Percentiles rank a stretch among this genome's conserved stretches.
Evolutionary conservation across 306 rosid species (phyloP).

Genomic region (Casuarina cunninghamiana): DNA sequence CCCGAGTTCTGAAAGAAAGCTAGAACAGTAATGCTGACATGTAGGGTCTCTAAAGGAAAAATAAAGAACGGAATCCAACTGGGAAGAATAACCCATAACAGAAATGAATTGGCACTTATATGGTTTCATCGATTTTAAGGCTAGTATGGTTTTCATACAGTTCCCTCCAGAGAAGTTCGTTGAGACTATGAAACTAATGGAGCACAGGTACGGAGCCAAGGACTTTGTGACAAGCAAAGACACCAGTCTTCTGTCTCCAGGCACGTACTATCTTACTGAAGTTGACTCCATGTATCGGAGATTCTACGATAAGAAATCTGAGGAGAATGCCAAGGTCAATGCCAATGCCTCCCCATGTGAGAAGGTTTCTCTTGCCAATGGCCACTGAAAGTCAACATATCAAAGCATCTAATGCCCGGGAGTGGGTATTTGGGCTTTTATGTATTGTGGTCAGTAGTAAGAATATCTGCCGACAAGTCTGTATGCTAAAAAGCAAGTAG

Average conservation of each 20-base stretch:
- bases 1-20: too few species aligned
- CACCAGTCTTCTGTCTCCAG: slow-evolving; percentile 63
- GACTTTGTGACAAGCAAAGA: slow-evolving; percentile 93
- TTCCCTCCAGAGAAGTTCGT: slow-evolving; percentile 72
- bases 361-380: slow-evolving; percentile 57
- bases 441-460: slow-evolving; percentile 14
- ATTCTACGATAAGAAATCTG: slow-evolving; percentile 65
- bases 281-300: slow-evolving; percentile 87
- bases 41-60: not conserved
- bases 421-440: slow-evolving; percentile 19
- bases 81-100: not conserved
- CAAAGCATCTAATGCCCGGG: slow-evolving; percentile 1
- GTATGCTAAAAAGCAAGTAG: slow-evolving; percentile 31
- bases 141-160: slow-evolving; percentile 43
- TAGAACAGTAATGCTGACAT: not conserved
- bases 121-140: slow-evolving; percentile 20
- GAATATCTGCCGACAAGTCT: slow-evolving; percentile 22
- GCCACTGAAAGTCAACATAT: slow-evolving; percentile 49
- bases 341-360: slow-evolving; percentile 14
- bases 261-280: slow-evolving; percentile 95
- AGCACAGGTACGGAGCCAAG: slow-evolving; percentile 91
- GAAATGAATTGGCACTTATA: too few species aligned
- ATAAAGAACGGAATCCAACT: not conserved
- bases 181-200: slow-evolving; percentile 89
- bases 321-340: slow-evolving; percentile 1